Evolutionary conservation across 352 stramenopile species (phyloP), one percentile per base, ranked within the genome.

Genomic region (Phytopythium montanum): DNA sequence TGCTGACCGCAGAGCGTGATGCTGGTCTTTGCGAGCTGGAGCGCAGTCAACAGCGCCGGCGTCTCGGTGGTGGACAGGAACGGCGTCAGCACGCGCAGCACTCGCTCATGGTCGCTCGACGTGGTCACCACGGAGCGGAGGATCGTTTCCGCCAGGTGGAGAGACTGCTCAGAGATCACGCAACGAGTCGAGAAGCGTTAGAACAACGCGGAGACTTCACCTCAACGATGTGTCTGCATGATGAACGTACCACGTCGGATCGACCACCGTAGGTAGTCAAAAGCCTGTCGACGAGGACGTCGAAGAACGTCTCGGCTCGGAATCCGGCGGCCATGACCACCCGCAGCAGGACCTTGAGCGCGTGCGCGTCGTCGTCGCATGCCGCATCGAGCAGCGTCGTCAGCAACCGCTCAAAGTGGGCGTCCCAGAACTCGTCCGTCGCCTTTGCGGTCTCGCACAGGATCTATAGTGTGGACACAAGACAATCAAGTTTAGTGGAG

Each of bases 221-320:
- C 16, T 45, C 6, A 14, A 44, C 44, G 18, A 25, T 34, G 52
- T 10, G 56, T 41, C 2, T 13, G 29, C 10, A 41, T 3, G n/a
- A 68, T n/a, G n/a, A n/a, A n/a, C 76, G 60, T 59, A 84, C 72
- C 61, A 87, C 57, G 38, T 79, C 74, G 0, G 72, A 60, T 57
- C 75, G 71, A 12, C 70, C 59, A 26, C 59, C 72, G 18, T 82
- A 70, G 29, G 69, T 65, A 42, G 85, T 76, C 8, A 88, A 62
- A 18, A 92, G 67, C 3, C 78, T 75, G 29, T 81, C 55, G 19
- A 89, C 58, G 58, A 92, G 78, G n/a, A 77, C 63, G 34, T 87
- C 70, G 33, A 84, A 73, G 62, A 81, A 88, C 54, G 74, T 69
- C 54, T 88, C 64, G 0, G 70, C 66, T 8, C 75, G 80, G 34